Evolutionary conservation across 2,329 filamentous ascomycete genomes (phyloP).

Genomic region (Lecanicillium sp.): DNA sequence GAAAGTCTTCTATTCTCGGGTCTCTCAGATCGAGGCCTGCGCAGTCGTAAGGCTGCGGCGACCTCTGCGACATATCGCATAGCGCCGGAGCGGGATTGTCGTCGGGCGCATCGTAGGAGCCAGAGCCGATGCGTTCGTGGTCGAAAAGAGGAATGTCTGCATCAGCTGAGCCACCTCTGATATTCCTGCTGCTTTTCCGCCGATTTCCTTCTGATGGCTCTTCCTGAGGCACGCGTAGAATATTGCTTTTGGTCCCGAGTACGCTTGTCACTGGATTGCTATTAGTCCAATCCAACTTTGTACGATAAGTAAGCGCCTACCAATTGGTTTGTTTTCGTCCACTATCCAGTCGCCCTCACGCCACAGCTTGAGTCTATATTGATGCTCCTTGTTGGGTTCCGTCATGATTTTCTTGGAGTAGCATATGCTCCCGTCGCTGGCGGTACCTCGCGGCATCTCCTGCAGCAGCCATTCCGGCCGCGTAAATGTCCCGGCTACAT

Average conservation of each 20-base stretch:
- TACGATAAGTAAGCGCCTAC: slow-evolving; percentile 33
- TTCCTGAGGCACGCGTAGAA: slow-evolving; percentile 6
- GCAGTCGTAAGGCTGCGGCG: slow-evolving; percentile 5
- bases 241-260: slow-evolving; percentile 4
- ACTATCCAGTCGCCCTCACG: slow-evolving; percentile 62
- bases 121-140: slow-evolving; percentile 36
- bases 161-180: slow-evolving; percentile 7
- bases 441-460: slow-evolving; percentile 62
- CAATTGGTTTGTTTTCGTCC: slow-evolving; percentile 52
- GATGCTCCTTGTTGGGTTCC: slow-evolving; percentile 51
- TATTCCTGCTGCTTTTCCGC: slow-evolving; percentile 10
- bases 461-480: slow-evolving; percentile 57
- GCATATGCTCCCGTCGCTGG: slow-evolving; percentile 31
- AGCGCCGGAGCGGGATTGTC: slow-evolving; percentile 5
- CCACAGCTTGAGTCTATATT: slow-evolving; percentile 70
- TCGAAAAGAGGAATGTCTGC: slow-evolving; percentile 33
- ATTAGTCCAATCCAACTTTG: not conserved
- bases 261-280: slow-evolving; percentile 6
- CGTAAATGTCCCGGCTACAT: slow-evolving; percentile 61
- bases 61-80: slow-evolving; percentile 11
- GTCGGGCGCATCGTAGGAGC: slow-evolving; percentile 19
- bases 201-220: not conserved
- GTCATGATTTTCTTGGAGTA: slow-evolving; percentile 52
- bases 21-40: slow-evolving; percentile 31
- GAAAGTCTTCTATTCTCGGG: slow-evolving; percentile 40